Base-by-base conservation (phyloP, 2,329 filamentous ascomycete genomes). In the Ceratocystiopsis brevicomis region DNA sequence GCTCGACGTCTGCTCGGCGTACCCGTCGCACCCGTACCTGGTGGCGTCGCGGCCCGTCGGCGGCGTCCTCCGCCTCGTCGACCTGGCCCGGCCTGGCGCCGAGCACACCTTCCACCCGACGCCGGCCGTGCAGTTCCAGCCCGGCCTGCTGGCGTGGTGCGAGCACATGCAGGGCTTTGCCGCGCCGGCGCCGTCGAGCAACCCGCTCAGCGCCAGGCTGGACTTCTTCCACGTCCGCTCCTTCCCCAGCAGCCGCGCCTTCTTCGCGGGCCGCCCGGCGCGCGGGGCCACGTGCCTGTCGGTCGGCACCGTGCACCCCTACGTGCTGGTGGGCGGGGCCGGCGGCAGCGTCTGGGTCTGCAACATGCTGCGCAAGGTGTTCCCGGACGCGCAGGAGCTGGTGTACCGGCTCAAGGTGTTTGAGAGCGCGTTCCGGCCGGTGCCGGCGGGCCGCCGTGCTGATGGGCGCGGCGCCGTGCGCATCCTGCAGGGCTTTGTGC, bases 111-210 rank as follows among this genome's bases (percentile, higher is more conserved):
- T 69, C 51, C 65, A 71, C 41, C 64, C 67, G 16, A 64, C 62
- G 39, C 61, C 68, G 12, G 60, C 64, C 16, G 63, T 73, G 40
- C 62, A 59, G 46, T 67, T 71, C 48, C 69, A 73, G 47, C 64
- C 69, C 4, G 66, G 67, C 47, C 56, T 73, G 37, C 58, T 76
- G 15, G 58, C 61, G 17, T 76, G 71, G 64, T 67, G 62, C 53
- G 68, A 73, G 48, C 65, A 71, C 47, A 57, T 76, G 38, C 61
- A 70, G 43, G 71, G 70, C 6, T 76, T 69, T 56, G 63, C 69
- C 45, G 63, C 64, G 30, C 56, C 66, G 18, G 67, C 67, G 51
- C 69, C 71, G 3, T 68, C 67, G 0, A 65, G 67, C 3, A 68
- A 66, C 46, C 65, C 69, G 15, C 60, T 67, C 16, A 72, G 68